Conservation (phyloP, 2,329 filamentous ascomycete genomes). For the Xylaria sp. region DNA sequence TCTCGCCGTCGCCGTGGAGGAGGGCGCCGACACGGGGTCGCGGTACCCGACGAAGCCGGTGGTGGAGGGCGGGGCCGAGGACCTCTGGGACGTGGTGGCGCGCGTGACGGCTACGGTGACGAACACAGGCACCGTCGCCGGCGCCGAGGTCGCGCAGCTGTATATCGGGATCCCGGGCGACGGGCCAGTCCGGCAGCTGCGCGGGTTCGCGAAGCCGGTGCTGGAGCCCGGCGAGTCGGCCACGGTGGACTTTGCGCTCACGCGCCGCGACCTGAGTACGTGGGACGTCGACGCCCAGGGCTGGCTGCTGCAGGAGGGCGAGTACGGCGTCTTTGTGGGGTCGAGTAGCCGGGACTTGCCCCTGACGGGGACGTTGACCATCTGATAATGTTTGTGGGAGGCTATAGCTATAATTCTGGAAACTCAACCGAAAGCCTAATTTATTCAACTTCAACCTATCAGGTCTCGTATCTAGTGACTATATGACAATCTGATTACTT, state of each 20-base stretch:
- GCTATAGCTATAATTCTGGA: not conserved
- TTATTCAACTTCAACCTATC: not conserved
- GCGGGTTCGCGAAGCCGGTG: constrained; percentile 64
- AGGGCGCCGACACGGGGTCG: constrained; percentile 33
- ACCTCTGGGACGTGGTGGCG: constrained; percentile 51
- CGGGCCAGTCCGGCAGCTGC: constrained; percentile 52
- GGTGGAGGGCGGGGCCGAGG: constrained; percentile 47
- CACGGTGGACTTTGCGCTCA: constrained; percentile 57
- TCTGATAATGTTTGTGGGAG: constrained; percentile 11
- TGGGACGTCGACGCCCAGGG: constrained; percentile 64
- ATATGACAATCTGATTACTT: no score
- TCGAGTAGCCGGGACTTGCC: constrained; percentile 51
- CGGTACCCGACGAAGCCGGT: constrained; percentile 44
- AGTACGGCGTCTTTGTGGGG: constrained; percentile 47
- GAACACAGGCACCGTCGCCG: constrained; percentile 64
- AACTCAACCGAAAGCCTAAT: no score
- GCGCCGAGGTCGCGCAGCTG: constrained; percentile 69
- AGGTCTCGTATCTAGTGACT: no score
- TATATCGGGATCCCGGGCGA: constrained; percentile 49
- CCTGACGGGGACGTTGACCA: constrained; percentile 39
- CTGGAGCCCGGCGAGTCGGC: constrained; percentile 51
- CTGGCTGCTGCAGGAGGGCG: constrained; percentile 58
- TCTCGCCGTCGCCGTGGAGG: constrained; percentile 31
- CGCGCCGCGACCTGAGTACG: constrained; percentile 64
- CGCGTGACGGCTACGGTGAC: constrained; percentile 62